A percentile compares a stretch with the other conserved stretches of the same genome.
These are phyloP conservation scores for Chrysanthemum makinoi DNA, from an alignment of 129 eudicot species.

Conservation along the genomic window DNA sequence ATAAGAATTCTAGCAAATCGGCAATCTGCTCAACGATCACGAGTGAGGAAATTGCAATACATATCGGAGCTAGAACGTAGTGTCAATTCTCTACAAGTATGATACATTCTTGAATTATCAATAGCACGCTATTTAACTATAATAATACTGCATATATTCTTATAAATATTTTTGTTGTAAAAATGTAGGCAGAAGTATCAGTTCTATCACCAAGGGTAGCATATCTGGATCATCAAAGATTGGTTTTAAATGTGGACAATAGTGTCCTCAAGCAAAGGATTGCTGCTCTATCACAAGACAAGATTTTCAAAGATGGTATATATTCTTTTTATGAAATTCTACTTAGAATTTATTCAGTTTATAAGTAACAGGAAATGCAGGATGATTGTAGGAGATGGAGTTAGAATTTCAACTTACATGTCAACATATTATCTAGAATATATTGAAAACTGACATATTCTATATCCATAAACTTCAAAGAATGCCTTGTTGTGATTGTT, in stretches of 20 bases:
- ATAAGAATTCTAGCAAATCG: constrained; percentile 58
- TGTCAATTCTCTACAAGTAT: constrained; percentile 86
- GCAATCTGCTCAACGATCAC: constrained; percentile 93
- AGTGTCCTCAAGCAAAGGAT: constrained; percentile 85
- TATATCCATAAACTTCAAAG: too few species aligned
- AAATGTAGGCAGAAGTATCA: constrained; percentile 76
- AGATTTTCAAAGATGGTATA: constrained; percentile 90
- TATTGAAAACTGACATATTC: too few species aligned
- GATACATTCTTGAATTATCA: constrained; percentile 10
- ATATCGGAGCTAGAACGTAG: constrained; percentile 92
- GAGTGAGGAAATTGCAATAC: constrained; percentile 94
- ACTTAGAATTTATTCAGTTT: too few species aligned
- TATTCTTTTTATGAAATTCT: background rate
- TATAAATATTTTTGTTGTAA: too few species aligned
- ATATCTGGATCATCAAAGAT: constrained; percentile 82
- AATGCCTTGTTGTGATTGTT: too few species aligned
- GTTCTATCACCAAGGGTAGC: constrained; percentile 91
- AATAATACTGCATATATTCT: too few species aligned
- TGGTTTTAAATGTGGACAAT: constrained; percentile 82
- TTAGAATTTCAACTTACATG: too few species aligned
- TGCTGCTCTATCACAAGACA: constrained; percentile 94
- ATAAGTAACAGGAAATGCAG: too few species aligned
- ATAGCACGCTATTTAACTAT: too few species aligned
- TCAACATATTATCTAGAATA: too few species aligned
- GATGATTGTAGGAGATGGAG: too few species aligned